Base-by-base conservation (phyloP, 1,284 basidiomycete genomes). In the Irpex sp. region DNA sequence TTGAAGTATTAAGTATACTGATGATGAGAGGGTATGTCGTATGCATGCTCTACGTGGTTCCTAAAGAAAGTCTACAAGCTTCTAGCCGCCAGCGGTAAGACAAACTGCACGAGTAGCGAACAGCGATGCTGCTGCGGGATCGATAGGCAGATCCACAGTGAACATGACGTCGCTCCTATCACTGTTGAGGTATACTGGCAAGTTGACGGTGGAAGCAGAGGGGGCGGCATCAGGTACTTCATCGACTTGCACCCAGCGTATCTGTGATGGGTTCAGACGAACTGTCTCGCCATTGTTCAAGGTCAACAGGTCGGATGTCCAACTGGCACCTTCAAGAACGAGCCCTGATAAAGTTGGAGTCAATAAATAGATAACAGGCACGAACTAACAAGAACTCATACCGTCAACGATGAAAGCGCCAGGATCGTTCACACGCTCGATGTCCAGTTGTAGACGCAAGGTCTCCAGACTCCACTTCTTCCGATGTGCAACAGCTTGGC, bases 391-490 rank as follows among this genome's bases (percentile, higher is more conserved):
- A 45, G 58, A 37, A 58, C 56, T 60, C 87, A 70, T 67, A 95
- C 94, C 94, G 72, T 94, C 90, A 14, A 97, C 81, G 55, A 90
- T 84, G 74, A 94, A 96, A 3, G 89, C 87, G 61, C 82, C 81
- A 0, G 85, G 85, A 64, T 88, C 86, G 66, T 84, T 88, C 45
- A 89, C 86, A 45, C 85, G 81, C 67, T 92, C 92, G 51, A 97
- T 85, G 63, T 93, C 90, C 18, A 98, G 78, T 61, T 87, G 77
- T 51, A 98, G 75, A 60, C 85, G 80, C 66, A 97, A 74, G n/a
- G 93, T 94, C 75, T 98, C 95, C 65, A 98, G 78, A 73, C 93
- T 95, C 88, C 91, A 93, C 65, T 87, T 86, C 76, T 91, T 94
- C 60, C 87, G 82, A 72, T 97, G 94, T 1, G 95, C 95, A 7